Evolutionary conservation across 345 rosid genomes (phyloP).

Genomic region (Populus ilicifolia): DNA sequence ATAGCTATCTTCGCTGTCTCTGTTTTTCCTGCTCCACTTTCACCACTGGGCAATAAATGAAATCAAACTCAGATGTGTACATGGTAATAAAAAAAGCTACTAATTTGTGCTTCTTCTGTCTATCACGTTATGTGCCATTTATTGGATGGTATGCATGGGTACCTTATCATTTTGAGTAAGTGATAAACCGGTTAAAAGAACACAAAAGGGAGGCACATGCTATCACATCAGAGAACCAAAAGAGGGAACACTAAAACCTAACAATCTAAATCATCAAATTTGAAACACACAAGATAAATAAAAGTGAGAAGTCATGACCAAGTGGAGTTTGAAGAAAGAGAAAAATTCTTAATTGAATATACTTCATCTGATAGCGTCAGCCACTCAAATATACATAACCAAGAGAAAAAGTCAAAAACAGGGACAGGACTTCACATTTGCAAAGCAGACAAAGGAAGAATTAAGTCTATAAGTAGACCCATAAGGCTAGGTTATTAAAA

Average conservation of each 20-base stretch:
- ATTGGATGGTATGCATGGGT: not conserved
- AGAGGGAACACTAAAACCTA: not conserved
- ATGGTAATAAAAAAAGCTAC: not conserved
- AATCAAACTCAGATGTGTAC: not conserved
- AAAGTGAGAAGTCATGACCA: not conserved
- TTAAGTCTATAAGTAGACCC: not conserved
- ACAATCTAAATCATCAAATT: not conserved
- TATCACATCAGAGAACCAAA: not conserved
- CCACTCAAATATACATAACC: not conserved
- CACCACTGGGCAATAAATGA: slow-evolving; percentile 65
- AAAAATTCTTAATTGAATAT: no score
- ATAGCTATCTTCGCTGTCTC: slow-evolving; percentile 99
- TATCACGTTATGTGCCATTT: not conserved
- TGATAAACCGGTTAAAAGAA: not conserved
- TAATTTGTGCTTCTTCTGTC: not conserved
- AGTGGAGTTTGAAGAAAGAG: not conserved
- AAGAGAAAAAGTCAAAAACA: not conserved
- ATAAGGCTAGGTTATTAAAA: not conserved
- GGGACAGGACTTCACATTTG: not conserved
- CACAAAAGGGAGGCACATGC: not conserved
- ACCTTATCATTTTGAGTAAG: not conserved
- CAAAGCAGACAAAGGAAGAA: not conserved
- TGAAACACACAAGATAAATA: not conserved
- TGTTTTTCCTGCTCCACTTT: slow-evolving; percentile 99
- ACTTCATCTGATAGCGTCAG: not conserved